Conservation (phyloP, 2,329 filamentous ascomycete genomes). For the Pyrenochaeta sp. region DNA sequence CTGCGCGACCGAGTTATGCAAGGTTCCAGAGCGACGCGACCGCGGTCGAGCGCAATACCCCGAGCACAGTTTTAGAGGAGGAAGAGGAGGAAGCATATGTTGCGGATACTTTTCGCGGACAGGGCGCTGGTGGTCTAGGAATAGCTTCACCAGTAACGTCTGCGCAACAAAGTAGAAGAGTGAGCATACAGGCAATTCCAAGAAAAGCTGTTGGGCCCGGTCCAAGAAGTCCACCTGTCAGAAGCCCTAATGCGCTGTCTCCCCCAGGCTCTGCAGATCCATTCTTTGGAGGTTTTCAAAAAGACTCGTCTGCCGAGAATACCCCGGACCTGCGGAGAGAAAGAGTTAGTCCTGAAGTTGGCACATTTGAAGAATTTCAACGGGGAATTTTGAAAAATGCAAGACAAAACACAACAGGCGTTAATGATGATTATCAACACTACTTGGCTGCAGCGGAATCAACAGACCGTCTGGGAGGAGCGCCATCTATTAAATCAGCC, state of each 20-base stretch:
- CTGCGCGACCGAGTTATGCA: constrained; percentile 45
- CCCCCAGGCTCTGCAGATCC: constrained; percentile 39
- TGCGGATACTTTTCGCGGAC: constrained; percentile 27
- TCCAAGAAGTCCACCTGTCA: constrained; percentile 25
- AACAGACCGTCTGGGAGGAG: constrained; percentile 29
- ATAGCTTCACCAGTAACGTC: constrained; percentile 34
- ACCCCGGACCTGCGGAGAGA: constrained; percentile 46
- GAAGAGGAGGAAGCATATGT: constrained; percentile 43
- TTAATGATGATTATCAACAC: constrained; percentile 41
- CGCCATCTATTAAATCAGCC: constrained; percentile 44
- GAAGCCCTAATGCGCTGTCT: constrained; percentile 28
- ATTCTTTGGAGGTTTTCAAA: constrained; percentile 34
- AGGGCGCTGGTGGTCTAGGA: constrained; percentile 41
- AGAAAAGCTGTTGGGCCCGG: constrained; percentile 23
- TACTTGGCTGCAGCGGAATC: constrained; percentile 36
- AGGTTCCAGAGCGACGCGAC: constrained; percentile 46
- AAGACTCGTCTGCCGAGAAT: constrained; percentile 29
- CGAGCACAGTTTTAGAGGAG: constrained; percentile 36
- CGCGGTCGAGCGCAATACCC: constrained; percentile 37
- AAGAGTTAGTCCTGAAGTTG: constrained; percentile 37
- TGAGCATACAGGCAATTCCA: constrained; percentile 33
- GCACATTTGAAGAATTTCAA: constrained; percentile 38
- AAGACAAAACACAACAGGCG: constrained; percentile 25
- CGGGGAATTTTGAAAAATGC: constrained; percentile 29
- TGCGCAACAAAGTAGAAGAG: constrained; percentile 19